phyloP scores from a whole-genome alignment of 176 grass and related monocot species.

The Hsuehochloa calcarea region DNA sequence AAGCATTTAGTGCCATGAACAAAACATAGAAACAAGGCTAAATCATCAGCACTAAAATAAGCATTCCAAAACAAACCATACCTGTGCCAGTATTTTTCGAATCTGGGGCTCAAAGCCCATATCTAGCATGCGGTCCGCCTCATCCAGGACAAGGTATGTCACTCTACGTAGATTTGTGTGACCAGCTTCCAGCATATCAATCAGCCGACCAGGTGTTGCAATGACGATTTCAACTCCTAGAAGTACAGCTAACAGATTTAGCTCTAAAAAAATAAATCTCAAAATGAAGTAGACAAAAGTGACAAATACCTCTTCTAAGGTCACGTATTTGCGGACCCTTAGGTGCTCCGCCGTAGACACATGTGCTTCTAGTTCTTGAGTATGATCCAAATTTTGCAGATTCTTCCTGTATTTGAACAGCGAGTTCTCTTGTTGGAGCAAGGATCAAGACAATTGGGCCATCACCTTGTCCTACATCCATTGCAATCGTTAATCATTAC shows the following conservation, averaged over 20 bases:
- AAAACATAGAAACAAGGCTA: neutral
- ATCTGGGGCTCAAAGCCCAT: slow-evolving; percentile 99
- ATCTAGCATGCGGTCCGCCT: slow-evolving; percentile 96
- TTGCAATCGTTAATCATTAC: slow-evolving; percentile 5
- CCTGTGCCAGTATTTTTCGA: slow-evolving; percentile 86
- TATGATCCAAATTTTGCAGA: slow-evolving; percentile 82
- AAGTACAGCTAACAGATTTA: neutral
- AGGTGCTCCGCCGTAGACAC: slow-evolving; percentile 85
- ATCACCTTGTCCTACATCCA: slow-evolving; percentile 68
- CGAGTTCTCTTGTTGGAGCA: slow-evolving; percentile 94
- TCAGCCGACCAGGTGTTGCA: slow-evolving; percentile 86
- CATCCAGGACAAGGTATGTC: slow-evolving; percentile 90
- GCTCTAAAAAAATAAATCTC: neutral
- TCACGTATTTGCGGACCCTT: slow-evolving; percentile 96
- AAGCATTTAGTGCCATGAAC: slow-evolving; percentile 3
- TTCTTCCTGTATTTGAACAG: slow-evolving; percentile 97
- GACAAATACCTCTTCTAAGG: slow-evolving; percentile 77
- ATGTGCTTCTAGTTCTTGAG: slow-evolving; percentile 73
- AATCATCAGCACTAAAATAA: neutral
- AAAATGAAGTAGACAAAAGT: neutral
- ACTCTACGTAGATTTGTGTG: slow-evolving; percentile 87
- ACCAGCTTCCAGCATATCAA: slow-evolving; percentile 88
- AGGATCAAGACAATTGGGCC: slow-evolving; percentile 87
- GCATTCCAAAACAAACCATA: slow-evolving; percentile 26
- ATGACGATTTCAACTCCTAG: slow-evolving; percentile 91